A percentile compares a stretch with the other conserved stretches of the same genome.
Evolutionary conservation across 192 early-diverging fungal genomes (phyloP).

Genomic region (Mortierella hygrophila): DNA sequence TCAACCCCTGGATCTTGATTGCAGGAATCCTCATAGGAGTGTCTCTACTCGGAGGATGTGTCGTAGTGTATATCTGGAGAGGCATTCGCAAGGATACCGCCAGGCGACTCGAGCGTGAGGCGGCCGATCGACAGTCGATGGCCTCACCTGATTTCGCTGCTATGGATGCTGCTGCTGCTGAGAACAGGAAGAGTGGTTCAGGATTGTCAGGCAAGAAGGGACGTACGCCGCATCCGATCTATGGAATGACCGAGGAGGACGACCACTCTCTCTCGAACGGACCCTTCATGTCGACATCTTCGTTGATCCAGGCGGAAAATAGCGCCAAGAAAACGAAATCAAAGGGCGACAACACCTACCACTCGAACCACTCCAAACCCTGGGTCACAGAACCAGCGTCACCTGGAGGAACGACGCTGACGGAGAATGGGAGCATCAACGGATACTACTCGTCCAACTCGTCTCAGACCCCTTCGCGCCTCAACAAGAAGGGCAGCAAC

Average conservation of each 20-base stretch:
- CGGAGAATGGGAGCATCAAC: conserved; percentile 32
- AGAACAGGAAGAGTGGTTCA: background rate
- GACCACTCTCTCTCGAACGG: conserved; percentile 33
- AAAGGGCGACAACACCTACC: background rate
- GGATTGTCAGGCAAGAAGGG: background rate
- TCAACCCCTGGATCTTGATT: conserved; percentile 21
- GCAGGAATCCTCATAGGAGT: conserved; percentile 31
- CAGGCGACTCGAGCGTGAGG: conserved; percentile 7
- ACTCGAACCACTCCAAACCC: conserved; percentile 12
- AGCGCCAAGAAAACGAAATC: background rate
- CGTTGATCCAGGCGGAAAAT: conserved; percentile 35
- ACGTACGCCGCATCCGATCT: conserved; percentile 13
- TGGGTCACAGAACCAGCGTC: conserved; percentile 30
- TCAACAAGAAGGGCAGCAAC: conserved; percentile 38
- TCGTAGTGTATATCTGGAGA: conserved; percentile 34
- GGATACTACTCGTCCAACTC: conserved; percentile 42
- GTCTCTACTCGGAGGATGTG: conserved; percentile 16
- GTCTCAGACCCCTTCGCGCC: conserved; percentile 21
- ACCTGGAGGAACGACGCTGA: conserved; percentile 43
- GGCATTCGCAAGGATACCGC: conserved; percentile 19
- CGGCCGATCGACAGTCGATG: background rate
- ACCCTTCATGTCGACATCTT: conserved; percentile 47
- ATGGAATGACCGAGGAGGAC: conserved; percentile 13
- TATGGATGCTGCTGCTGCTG: background rate
- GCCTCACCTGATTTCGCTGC: background rate